Conservation (phyloP, 2,329 filamentous ascomycete genomes). For the Thermoascus crustaceus region DNA sequence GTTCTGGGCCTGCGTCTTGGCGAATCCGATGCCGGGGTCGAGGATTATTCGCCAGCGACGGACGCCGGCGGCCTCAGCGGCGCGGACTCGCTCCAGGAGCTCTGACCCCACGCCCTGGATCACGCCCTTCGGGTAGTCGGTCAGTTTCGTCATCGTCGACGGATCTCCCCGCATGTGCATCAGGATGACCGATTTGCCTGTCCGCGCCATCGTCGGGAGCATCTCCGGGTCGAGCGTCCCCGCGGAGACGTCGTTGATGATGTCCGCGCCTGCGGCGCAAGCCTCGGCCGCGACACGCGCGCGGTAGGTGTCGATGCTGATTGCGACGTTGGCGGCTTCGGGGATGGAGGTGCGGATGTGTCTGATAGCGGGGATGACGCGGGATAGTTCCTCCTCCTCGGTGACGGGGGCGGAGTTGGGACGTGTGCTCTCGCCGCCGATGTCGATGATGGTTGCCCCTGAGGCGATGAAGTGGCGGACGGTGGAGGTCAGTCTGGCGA, state of each 20-base stretch:
- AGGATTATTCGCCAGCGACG: conserved; percentile 90
- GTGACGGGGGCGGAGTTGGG: conserved; percentile 64
- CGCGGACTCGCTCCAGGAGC: conserved; percentile 60
- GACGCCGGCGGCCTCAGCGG: conserved; percentile 73
- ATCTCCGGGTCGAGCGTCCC: conserved; percentile 72
- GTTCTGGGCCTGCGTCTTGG: conserved; percentile 76
- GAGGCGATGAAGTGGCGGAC: conserved; percentile 54
- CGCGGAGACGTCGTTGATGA: conserved; percentile 91
- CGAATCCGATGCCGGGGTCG: conserved; percentile 90
- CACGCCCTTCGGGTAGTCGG: conserved; percentile 61
- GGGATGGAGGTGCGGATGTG: conserved; percentile 59
- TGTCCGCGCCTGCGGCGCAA: conserved; percentile 70
- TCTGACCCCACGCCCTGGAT: conserved; percentile 59
- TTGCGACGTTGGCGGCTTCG: conserved; percentile 54
- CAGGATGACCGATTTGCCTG: conserved; percentile 70
- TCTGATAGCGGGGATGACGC: conserved; percentile 71
- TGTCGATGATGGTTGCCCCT: conserved; percentile 78
- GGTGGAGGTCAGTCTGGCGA: conserved; percentile 46
- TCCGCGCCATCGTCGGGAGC: conserved; percentile 67
- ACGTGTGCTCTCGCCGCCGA: conserved; percentile 88
- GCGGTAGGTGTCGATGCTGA: conserved; percentile 91
- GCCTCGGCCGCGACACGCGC: conserved; percentile 72
- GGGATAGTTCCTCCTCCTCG: conserved; percentile 63
- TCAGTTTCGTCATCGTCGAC: conserved; percentile 65
- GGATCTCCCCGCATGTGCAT: conserved; percentile 95